These are phyloP conservation scores for Pontederia paniculata DNA, from an alignment of 176 grass and related monocot genomes.

Conservation along the genomic window DNA sequence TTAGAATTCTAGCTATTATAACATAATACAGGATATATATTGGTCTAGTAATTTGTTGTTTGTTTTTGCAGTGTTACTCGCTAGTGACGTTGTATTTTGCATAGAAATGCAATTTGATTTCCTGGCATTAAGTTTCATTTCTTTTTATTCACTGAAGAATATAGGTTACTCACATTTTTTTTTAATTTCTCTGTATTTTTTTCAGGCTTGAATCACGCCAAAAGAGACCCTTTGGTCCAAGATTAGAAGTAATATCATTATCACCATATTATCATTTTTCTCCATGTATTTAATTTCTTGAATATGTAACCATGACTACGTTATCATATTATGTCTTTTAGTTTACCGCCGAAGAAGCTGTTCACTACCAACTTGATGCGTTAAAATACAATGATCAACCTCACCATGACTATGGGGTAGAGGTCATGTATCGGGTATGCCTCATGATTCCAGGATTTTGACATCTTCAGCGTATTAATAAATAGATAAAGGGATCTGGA, in stretches of 20 bases:
- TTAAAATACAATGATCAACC: slow-evolving; percentile 89
- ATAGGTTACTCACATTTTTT: too few species aligned
- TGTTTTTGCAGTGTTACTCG: too few species aligned
- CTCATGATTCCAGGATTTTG: slow-evolving; percentile 9
- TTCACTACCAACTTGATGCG: slow-evolving; percentile 72
- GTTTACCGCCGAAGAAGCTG: slow-evolving; percentile 85
- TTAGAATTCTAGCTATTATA: too few species aligned
- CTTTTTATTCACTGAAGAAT: too few species aligned
- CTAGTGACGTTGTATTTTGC: background rate
- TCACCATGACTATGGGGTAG: slow-evolving; percentile 77
- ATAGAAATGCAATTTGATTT: background rate
- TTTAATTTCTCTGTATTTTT: slow-evolving; percentile 5
- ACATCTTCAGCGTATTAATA: too few species aligned
- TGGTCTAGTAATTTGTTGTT: too few species aligned
- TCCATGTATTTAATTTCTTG: background rate
- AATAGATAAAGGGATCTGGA: too few species aligned
- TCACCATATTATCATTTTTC: slow-evolving; percentile 4
- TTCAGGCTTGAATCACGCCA: slow-evolving; percentile 63
- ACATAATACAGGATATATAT: too few species aligned
- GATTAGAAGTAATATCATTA: slow-evolving; percentile 61
- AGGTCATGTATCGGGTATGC: slow-evolving; percentile 94
- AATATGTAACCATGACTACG: slow-evolving; percentile 6
- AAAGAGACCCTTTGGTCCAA: slow-evolving; percentile 64
- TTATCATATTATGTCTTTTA: slow-evolving; percentile 29
- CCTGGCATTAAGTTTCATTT: background rate